These are phyloP conservation scores for Lachancea sp. DNA, from an alignment of 805 yeast species.

Conservation along the genomic window DNA sequence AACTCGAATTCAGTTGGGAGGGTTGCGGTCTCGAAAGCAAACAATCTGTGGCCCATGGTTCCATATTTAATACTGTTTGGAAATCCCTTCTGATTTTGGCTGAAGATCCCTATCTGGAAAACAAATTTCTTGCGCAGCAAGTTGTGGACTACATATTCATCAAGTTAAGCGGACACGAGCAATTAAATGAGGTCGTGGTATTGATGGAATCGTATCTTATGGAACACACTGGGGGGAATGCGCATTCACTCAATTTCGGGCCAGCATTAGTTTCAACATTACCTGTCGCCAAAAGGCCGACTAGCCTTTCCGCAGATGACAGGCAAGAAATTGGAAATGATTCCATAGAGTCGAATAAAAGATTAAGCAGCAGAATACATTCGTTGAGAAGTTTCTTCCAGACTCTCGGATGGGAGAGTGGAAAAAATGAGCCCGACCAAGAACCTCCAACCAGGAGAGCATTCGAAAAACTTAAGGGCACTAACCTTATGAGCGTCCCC, in stretches of 20 bases:
- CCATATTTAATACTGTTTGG: slow-evolving; percentile 83
- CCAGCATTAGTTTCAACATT: slow-evolving; percentile 8
- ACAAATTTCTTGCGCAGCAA: slow-evolving; percentile 61
- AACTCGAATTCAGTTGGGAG: slow-evolving; percentile 39
- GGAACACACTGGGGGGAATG: slow-evolving; percentile 37
- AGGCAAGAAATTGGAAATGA: neutral
- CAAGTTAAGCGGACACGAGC: slow-evolving; percentile 44
- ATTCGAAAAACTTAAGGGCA: slow-evolving; percentile 18
- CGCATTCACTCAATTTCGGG: slow-evolving; percentile 11
- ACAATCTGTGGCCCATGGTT: slow-evolving; percentile 74
- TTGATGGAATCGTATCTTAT: slow-evolving; percentile 61
- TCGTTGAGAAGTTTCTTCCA: slow-evolving; percentile 29
- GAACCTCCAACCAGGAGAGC: slow-evolving; percentile 19
- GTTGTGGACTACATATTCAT: slow-evolving; percentile 68
- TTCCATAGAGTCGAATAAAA: neutral
- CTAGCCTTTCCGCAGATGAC: slow-evolving; percentile 5
- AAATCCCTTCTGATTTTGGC: slow-evolving; percentile 71
- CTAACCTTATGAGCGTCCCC: slow-evolving; percentile 24
- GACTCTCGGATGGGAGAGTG: slow-evolving; percentile 20
- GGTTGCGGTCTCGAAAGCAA: slow-evolving; percentile 39
- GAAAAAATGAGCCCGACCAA: neutral
- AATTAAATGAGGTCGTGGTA: slow-evolving; percentile 55
- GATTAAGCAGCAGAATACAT: slow-evolving; percentile 15
- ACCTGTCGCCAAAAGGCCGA: slow-evolving; percentile 11
- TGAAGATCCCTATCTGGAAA: slow-evolving; percentile 84